phyloP scores from a whole-genome alignment of 2,329 filamentous ascomycete species.

The Fusarium mangiferae region DNA sequence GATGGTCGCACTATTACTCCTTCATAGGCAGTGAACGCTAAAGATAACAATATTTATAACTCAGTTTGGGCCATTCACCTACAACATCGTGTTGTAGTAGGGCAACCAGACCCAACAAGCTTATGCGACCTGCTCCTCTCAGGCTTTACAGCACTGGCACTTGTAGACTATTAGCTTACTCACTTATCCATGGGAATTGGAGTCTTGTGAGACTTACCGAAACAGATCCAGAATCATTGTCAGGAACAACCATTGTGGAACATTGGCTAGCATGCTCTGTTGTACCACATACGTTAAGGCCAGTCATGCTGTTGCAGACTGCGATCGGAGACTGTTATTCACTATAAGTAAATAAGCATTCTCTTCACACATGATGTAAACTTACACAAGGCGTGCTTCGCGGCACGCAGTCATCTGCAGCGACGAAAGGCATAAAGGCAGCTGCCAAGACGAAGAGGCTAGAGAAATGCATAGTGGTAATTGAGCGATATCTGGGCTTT shows the following conservation, averaged over 20 bases:
- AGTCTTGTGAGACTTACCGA: fast-evolving
- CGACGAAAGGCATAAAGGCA: not conserved
- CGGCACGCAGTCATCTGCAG: not conserved
- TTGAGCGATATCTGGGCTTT: not conserved
- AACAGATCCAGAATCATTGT: not conserved
- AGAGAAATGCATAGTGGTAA: not conserved
- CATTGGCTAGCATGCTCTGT: not conserved
- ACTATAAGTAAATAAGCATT: fast-evolving
- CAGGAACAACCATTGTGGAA: not conserved
- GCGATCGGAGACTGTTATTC: not conserved
- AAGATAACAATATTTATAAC: fast-evolving
- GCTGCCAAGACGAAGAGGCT: not conserved
- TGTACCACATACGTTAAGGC: not conserved
- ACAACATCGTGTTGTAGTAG: fast-evolving
- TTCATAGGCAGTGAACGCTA: too few relatives aligned
- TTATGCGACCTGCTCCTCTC: fast-evolving
- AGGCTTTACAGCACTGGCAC: not conserved
- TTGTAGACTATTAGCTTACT: not conserved
- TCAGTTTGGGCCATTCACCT: fast-evolving
- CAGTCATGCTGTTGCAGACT: fast-evolving
- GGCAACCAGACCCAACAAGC: fast-evolving
- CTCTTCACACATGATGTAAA: fast-evolving
- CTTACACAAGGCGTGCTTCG: not conserved
- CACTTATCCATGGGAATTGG: fast-evolving
- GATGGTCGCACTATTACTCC: too few relatives aligned